A percentile compares a stretch with the other conserved stretches of the same genome.
Evolutionary conservation across 2,329 filamentous ascomycete species (phyloP).

Genomic region (Microsporum audouinii): DNA sequence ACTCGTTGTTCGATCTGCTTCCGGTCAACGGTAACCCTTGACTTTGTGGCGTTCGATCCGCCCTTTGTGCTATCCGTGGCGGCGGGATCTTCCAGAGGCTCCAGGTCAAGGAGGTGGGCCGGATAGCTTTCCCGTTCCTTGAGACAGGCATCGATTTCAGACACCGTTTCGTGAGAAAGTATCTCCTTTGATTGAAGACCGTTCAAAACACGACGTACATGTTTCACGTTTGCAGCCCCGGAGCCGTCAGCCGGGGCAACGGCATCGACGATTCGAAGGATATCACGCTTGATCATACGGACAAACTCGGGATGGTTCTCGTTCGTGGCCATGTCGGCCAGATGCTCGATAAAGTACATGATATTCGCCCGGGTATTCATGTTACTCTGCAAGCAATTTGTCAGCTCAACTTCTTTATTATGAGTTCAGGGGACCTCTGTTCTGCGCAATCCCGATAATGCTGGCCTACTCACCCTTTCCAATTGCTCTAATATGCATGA

Average conservation of each 20-base stretch:
- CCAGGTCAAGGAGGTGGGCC: constrained; percentile 44
- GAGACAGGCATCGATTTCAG: constrained; percentile 71
- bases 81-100: constrained; percentile 21
- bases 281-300: constrained; percentile 89
- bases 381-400: constrained; percentile 50
- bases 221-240: constrained; percentile 86
- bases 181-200: constrained; percentile 60
- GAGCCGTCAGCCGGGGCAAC: constrained; percentile 79
- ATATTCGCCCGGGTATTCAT: constrained; percentile 98
- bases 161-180: constrained; percentile 60
- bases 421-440: not conserved
- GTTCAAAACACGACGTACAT: constrained; percentile 69
- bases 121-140: constrained; percentile 61
- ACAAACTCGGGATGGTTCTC: constrained; percentile 72
- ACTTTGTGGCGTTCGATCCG: constrained; percentile 18
- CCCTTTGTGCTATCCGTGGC: constrained; percentile 17
- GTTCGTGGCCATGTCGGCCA: constrained; percentile 72
- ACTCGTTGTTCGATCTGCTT: constrained; percentile 89
- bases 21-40: constrained; percentile 56
- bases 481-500: constrained; percentile 95
- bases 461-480: constrained; percentile 49
- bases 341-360: constrained; percentile 96
- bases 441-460: not conserved
- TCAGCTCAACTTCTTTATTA: not conserved
- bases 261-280: constrained; percentile 79